Conservation (phyloP, 306 rosid species). For the Acmispon strigosus region DNA sequence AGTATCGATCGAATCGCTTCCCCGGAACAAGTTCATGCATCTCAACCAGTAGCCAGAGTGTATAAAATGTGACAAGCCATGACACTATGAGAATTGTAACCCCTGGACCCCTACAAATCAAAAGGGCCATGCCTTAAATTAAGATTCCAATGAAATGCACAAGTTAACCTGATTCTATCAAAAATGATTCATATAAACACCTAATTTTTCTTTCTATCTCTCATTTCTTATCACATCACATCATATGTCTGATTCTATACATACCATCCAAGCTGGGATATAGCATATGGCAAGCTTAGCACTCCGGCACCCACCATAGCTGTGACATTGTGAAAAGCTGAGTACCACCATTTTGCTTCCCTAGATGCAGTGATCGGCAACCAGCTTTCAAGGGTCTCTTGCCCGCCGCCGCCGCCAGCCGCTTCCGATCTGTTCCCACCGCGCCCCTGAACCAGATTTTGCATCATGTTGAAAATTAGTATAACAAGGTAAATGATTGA, state of each 20-base stretch:
- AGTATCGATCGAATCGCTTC: slow-evolving; percentile 50
- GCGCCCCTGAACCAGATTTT: neutral
- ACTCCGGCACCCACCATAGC: slow-evolving; percentile 50
- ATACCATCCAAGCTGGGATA: slow-evolving; percentile 42
- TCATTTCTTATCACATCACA: too few relatives aligned
- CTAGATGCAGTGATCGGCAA: slow-evolving; percentile 20
- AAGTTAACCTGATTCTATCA: too few relatives aligned
- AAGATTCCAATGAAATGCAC: neutral
- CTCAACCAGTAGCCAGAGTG: slow-evolving; percentile 52
- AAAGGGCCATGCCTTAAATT: neutral
- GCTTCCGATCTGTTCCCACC: neutral
- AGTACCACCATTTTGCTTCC: slow-evolving; percentile 43
- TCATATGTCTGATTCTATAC: too few relatives aligned
- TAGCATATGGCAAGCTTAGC: slow-evolving; percentile 32
- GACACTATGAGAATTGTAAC: slow-evolving; percentile 21
- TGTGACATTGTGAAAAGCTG: slow-evolving; percentile 42
- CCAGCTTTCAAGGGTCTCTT: slow-evolving; percentile 6
- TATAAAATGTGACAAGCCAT: slow-evolving; percentile 56
- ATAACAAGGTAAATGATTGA: neutral
- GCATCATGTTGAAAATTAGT: neutral
- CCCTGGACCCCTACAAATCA: slow-evolving; percentile 43
- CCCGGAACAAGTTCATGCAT: slow-evolving; percentile 55
- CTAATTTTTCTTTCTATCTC: too few relatives aligned
- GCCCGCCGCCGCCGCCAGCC: too few relatives aligned
- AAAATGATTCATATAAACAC: too few relatives aligned